Base-by-base conservation (phyloP, 305 asterid genomes). In the Coffea humblotiana region DNA sequence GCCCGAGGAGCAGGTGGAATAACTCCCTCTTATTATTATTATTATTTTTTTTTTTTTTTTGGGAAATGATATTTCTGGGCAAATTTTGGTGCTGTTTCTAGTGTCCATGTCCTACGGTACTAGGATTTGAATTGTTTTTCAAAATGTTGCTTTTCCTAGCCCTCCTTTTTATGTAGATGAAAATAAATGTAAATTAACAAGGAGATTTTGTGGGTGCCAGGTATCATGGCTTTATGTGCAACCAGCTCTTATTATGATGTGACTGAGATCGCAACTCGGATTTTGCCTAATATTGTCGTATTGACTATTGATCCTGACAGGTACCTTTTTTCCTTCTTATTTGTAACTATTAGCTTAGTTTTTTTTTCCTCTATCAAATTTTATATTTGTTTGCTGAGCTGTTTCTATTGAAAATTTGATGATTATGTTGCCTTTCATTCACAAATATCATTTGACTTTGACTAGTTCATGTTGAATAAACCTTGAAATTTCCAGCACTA, bases 301-400 rank as follows among this genome's bases (percentile, higher is more conserved):
- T 89, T 96, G 84, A 96, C 95, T 67, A 91, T 96, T 85, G 98
- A 96, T 88, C 95, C 97, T 63, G 99, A 96, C 97, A 92, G 99
- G 98, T 94, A 84, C 54, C 77, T 78, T 76, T 3, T 2, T 40
- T 77, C 74, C 60, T 69, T 71, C 64, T 71, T 47, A 73, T 74
- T 68, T 58, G 74, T 73, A 61, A 3, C 60, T 83, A 63, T 67
- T 81, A 27, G 81, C 72, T 78, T 83, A 51, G 48, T 40, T 84
- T 27, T 72, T 69, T 67, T 77, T 72, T 82, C 72, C 49, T 79
- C 76, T 80, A 77, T 35, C 78, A 81, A 74, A 32, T 74, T 32
- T 21, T 23, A 14, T 16, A 37, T 75, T 23, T 35, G 14, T 23
- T 14, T 23, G 18, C 21, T 66, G 70, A 64, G 18, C 70, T 64